These are phyloP conservation scores for Fusarium anthophilum DNA, from an alignment of 2,329 filamentous ascomycete species.

Conservation along the genomic window DNA sequence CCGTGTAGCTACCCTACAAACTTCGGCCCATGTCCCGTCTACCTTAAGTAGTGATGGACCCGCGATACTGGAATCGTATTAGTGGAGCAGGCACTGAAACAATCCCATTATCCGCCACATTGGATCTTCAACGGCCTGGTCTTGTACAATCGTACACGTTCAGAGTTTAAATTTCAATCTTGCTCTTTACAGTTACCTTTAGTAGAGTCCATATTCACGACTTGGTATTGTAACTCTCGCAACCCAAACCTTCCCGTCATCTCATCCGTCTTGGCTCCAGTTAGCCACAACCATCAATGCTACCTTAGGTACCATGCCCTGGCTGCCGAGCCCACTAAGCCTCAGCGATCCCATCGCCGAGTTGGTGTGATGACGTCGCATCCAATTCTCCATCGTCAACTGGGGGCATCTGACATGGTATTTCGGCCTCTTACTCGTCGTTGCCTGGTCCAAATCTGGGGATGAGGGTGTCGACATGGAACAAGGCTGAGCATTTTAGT, in stretches of 20 bases:
- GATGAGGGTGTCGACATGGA: constrained; percentile 2
- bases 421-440: constrained; percentile 17
- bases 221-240: background rate
- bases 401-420: constrained; percentile 26
- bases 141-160: background rate
- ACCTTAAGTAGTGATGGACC: background rate
- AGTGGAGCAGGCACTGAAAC: constrained; percentile 1
- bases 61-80: background rate
- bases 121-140: background rate
- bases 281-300: background rate
- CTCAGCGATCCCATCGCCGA: constrained; percentile 14
- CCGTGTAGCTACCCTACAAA: background rate
- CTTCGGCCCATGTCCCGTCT: background rate
- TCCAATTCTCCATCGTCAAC: background rate
- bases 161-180: background rate
- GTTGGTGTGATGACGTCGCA: constrained; percentile 36
- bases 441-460: constrained; percentile 11
- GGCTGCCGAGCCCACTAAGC: constrained; percentile 18
- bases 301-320: background rate
- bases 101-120: background rate
- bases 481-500: constrained; percentile 17
- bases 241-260: background rate
- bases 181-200: background rate
- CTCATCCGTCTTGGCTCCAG: constrained; percentile 4
- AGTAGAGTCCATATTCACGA: background rate